These are phyloP conservation scores for Hanseniaspora vineae DNA, from an alignment of 805 yeast species.

Conservation along the genomic window DNA sequence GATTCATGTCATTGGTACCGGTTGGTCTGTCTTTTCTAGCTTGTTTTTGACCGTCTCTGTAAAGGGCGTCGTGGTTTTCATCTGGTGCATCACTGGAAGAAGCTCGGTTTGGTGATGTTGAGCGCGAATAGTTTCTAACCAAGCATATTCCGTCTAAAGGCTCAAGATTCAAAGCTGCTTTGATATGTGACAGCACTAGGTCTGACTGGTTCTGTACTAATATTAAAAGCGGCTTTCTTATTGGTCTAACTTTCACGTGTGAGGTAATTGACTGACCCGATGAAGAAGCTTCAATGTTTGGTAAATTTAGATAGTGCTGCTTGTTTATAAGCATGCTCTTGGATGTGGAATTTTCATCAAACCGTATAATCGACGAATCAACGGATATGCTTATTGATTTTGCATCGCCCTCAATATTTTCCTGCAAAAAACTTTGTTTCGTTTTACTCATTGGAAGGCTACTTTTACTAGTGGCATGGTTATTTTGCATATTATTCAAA, in stretches of 20 bases:
- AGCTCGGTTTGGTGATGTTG: too few species aligned
- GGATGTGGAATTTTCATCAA: too few species aligned
- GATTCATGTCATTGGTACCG: too few species aligned
- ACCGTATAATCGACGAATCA: too few species aligned
- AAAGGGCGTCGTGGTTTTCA: too few species aligned
- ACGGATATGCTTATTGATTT: too few species aligned
- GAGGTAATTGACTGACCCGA: too few species aligned
- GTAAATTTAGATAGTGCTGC: neutral
- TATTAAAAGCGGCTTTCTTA: neutral
- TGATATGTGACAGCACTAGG: conserved; percentile 1
- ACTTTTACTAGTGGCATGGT: neutral
- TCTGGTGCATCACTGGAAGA: too few species aligned
- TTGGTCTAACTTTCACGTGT: neutral
- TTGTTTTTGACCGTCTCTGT: too few species aligned
- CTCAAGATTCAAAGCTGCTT: neutral
- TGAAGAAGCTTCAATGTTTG: neutral
- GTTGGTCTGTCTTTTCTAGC: too few species aligned
- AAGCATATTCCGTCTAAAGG: conserved; percentile 2
- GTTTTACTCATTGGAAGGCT: neutral
- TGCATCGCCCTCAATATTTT: too few species aligned
- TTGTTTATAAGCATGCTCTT: neutral
- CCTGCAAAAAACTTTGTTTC: neutral
- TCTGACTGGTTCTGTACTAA: neutral
- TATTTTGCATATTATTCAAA: neutral
- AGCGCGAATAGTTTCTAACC: conserved; percentile 2